Evolutionary conservation across 345 rosid species (phyloP), one percentile per base, ranked within the genome.

Genomic region (Euphorbia tirucalli): DNA sequence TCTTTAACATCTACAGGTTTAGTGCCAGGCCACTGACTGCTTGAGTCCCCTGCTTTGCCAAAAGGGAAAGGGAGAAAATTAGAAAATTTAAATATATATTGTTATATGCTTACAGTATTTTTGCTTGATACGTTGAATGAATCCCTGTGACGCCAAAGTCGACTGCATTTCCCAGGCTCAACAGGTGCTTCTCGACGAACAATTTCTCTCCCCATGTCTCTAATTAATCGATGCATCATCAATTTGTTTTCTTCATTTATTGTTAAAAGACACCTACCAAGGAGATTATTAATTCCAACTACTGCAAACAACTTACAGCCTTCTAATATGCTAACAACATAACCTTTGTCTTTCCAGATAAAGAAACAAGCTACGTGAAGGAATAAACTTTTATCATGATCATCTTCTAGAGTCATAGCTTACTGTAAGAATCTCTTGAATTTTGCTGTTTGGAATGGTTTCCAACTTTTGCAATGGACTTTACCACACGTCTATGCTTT

Each of bases 401-500:
- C 69, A 48, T 66, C 69, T 66, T 46, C 57, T 18, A 66, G 69
- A 66, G 39, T 66, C 69, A 48, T 24, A 66, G 55, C 69, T 66
- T 66, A 66, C 69, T 66, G n/a, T 66, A 16, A 66, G 69, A 66
- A 66, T 66, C 57, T 16, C 50, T 18, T 66, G 69, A 66, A 66
- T 48, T 46, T 66, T 66, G 25, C 69, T 66, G 57, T 46, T 57
- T 11, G 69, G 57, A 66, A 66, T 48, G 5, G 57, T 57, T 66
- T 66, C 69, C 69, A 66, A 7, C 39, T 71, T 74, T 16, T 68
- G 61, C 14, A 78, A 31, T 43, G 75, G 75, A 65, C 75, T 66
- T 65, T 70, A 71, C 81, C 81, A 78, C 5, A 58, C 52, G 11
- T 56, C 44, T 72, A 58, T 46, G 57, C 69, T 66, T 66, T 48